phyloP scores from a whole-genome alignment of 176 grass and related monocot genomes.

The Luzula sylvatica region DNA sequence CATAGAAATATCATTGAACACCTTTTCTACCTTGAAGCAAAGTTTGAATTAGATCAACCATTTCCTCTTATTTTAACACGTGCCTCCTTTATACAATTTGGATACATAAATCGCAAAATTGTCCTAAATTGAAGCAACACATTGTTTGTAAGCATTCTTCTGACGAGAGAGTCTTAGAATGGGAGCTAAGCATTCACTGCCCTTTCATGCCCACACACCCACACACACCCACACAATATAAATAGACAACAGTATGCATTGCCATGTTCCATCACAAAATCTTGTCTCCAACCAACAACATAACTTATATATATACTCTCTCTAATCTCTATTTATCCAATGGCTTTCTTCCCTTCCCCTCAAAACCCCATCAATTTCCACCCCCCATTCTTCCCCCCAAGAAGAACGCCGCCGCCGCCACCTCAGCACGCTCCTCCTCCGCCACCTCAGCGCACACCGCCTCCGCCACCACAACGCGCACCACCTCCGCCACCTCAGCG shows the following conservation, averaged over 20 bases:
- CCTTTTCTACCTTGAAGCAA: too few species aligned
- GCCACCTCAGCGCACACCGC: neutral
- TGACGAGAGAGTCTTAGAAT: constrained; percentile 47
- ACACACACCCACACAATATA: constrained; percentile 3
- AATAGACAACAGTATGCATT: neutral
- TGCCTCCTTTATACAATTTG: neutral
- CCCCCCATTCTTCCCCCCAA: constrained; percentile 18
- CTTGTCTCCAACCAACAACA: constrained; percentile 12
- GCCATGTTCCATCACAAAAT: constrained; percentile 16
- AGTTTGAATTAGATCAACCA: too few species aligned
- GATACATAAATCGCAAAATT: neutral
- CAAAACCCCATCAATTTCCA: neutral
- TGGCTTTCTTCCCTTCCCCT: constrained; percentile 36
- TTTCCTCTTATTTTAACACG: too few species aligned
- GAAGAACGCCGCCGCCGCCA: neutral
- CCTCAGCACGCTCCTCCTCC: neutral
- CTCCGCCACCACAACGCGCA: neutral
- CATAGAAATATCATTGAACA: too few species aligned
- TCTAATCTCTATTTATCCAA: neutral
- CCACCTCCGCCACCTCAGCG: constrained; percentile 5
- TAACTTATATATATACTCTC: neutral
- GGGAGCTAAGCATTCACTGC: constrained; percentile 47
- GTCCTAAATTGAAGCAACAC: constrained; percentile 36
- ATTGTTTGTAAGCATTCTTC: constrained; percentile 48
- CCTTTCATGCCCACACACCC: constrained; percentile 3